A percentile compares a stretch with the other conserved stretches of the same genome.
Conservation (phyloP, 257 asterid genomes). For the Echites panduratus region DNA sequence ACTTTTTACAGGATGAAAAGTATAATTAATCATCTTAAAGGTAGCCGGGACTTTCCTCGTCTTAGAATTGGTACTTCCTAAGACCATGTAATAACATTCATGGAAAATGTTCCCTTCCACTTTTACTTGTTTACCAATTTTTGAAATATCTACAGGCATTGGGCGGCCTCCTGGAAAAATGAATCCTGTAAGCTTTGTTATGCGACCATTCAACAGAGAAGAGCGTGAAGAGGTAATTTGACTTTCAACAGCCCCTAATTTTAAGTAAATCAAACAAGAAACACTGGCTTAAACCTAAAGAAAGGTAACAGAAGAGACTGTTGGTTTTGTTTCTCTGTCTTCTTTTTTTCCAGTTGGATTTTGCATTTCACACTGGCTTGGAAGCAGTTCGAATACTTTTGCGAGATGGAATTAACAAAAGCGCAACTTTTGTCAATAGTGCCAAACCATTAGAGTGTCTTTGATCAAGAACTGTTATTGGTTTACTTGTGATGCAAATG, state of each 20-base stretch:
- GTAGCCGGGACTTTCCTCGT: conserved; percentile 83
- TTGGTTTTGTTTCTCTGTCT: not conserved
- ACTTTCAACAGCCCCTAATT: not conserved
- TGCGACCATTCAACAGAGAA: conserved; percentile 72
- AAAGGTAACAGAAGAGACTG: not conserved
- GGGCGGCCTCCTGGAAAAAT: conserved; percentile 96
- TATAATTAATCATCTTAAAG: conserved; percentile 72
- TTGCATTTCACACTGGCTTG: conserved; percentile 61
- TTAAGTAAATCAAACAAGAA: not conserved
- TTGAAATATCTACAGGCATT: conserved; percentile 42
- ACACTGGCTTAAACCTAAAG: not conserved
- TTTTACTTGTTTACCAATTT: not conserved
- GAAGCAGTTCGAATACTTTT: conserved; percentile 77
- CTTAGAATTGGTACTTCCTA: conserved; percentile 61
- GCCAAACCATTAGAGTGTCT: conserved; percentile 37
- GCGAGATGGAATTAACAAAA: conserved; percentile 57
- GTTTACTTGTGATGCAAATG: not conserved
- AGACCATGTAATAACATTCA: not conserved
- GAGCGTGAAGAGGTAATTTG: conserved; percentile 69
- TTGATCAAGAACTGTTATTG: conserved; percentile 6
- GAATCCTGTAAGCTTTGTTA: conserved; percentile 72
- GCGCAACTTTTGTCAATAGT: conserved; percentile 82
- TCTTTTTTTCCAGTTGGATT: conserved; percentile 57
- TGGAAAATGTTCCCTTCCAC: not conserved
- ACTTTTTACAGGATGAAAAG: conserved; percentile 73